phyloP scores from a whole-genome alignment of 208 protist genomes.

The Lotmaria passim region DNA sequence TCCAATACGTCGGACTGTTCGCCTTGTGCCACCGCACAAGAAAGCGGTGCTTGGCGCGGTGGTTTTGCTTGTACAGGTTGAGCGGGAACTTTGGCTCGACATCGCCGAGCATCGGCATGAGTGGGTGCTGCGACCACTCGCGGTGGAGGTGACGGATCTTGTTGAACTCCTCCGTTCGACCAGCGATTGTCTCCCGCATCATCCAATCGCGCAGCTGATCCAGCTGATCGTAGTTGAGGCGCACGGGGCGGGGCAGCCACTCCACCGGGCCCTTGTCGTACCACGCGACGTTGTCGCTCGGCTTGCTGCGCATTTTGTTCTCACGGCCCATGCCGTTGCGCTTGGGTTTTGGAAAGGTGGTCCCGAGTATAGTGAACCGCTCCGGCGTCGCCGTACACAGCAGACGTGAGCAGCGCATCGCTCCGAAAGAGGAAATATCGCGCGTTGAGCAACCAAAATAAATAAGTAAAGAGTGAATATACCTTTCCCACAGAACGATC shows the following conservation, averaged over 20 bases:
- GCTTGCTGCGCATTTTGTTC: constrained; percentile 90
- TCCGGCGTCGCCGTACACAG: constrained; percentile 72
- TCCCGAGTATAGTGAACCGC: constrained; percentile 76
- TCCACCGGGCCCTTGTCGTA: constrained; percentile 91
- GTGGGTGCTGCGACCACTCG: constrained; percentile 87
- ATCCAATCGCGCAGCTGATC: constrained; percentile 88
- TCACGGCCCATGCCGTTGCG: constrained; percentile 73
- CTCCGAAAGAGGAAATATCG: neutral
- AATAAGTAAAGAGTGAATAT: too few relatives aligned
- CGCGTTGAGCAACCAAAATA: too few relatives aligned
- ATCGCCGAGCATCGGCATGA: constrained; percentile 91
- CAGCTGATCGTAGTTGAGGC: constrained; percentile 79
- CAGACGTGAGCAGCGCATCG: constrained; percentile 49
- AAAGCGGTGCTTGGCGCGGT: constrained; percentile 83
- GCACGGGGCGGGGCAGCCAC: constrained; percentile 88
- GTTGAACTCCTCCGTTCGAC: constrained; percentile 70
- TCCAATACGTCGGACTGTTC: constrained; percentile 85
- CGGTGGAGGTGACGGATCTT: constrained; percentile 80
- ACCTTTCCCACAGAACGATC: too few relatives aligned
- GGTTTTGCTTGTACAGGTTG: constrained; percentile 92
- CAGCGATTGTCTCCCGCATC: constrained; percentile 88
- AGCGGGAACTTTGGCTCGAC: constrained; percentile 90
- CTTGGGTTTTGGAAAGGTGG: constrained; percentile 66
- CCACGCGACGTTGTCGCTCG: constrained; percentile 90
- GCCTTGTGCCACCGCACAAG: constrained; percentile 92